Percentiles rank a stretch among this genome's conserved stretches.
phyloP scores from a whole-genome alignment of 1,284 basidiomycete genomes.

The Lignosus rhinocerotis region DNA sequence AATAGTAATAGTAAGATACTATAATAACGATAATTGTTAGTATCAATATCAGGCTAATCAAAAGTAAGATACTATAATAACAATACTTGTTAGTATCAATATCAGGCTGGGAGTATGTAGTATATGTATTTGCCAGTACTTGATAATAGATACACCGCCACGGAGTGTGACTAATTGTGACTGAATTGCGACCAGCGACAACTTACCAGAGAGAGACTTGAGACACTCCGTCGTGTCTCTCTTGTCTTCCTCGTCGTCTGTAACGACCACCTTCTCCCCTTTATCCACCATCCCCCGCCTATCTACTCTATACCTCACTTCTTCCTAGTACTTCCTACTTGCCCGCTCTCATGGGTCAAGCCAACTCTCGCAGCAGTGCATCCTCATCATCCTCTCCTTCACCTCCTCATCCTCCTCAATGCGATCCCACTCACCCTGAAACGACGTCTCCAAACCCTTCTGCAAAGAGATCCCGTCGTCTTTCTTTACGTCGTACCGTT shows the following conservation, averaged over 20 bases:
- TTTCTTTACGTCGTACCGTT: slow-evolving; percentile 27
- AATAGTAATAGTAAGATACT: too few species aligned
- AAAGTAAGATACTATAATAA: too few species aligned
- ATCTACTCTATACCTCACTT: neutral
- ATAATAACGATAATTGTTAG: too few species aligned
- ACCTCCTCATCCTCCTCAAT: neutral
- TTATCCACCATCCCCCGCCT: neutral
- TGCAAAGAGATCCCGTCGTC: slow-evolving; percentile 17
- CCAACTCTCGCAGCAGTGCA: slow-evolving; percentile 13
- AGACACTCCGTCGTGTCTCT: neutral
- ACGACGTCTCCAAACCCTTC: slow-evolving; percentile 4
- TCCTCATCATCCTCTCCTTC: neutral
- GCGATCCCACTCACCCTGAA: neutral
- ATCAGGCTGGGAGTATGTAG: too few species aligned
- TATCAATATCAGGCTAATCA: too few species aligned
- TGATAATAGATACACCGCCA: too few species aligned
- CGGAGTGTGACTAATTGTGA: too few species aligned
- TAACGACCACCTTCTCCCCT: neutral
- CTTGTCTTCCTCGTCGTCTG: neutral
- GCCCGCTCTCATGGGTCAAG: slow-evolving; percentile 12
- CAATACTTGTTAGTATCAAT: too few species aligned
- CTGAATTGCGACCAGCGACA: neutral
- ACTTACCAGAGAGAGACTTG: neutral
- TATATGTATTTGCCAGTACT: too few species aligned
- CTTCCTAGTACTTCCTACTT: neutral